Evolutionary conservation across 2,329 filamentous ascomycete species (phyloP), one percentile per base, ranked within the genome.

Genomic region (Xylariomycetidae sp.): DNA sequence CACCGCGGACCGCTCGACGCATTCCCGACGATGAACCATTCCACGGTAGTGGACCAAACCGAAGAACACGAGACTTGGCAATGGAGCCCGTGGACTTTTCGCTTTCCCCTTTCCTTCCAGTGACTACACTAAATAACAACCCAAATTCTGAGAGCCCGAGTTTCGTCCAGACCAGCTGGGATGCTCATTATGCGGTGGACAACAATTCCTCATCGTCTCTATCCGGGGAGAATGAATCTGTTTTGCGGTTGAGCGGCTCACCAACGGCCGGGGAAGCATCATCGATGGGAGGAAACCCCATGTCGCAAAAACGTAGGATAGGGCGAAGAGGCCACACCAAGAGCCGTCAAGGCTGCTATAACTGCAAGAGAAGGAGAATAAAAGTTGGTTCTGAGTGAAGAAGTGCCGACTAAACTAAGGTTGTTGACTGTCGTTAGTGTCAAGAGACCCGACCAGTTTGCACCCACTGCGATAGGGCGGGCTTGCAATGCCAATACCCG

Each of bases 361-460:
- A 79, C 52, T 83, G 79, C 60, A 82, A 82, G 56, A 65, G 72
- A 35, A 62, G 78, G 25, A 70, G 77, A 38, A 81, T 83, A 53
- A 82, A 78, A 68, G 72, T 72, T 55, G 15, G 42, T 33, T n/a
- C 20, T n/a, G n/a, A n/a, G n/a, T n/a, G n/a, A n/a, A n/a, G n/a
- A n/a, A n/a, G n/a, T n/a, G n/a, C n/a, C n/a, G n/a, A n/a, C n/a
- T 16, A 10, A 16, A 28, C 4, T 10, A 10, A 4, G 6, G 12
- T 18, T 18, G 24, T 31, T 39, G 18, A 39, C 6, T 7, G 16
- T 7, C 18, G 20, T 44, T 29, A 81, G 70, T 82, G 79, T 52
- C 78, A 80, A 58, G 79, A 82, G 54, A 76, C 64, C n/a, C 69
- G 63, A 19, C 79, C 79, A 18, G 61, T 70, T 9, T 83, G 79